Base-by-base conservation (phyloP, 441 rosid species). In the Geranium incanum region DNA sequence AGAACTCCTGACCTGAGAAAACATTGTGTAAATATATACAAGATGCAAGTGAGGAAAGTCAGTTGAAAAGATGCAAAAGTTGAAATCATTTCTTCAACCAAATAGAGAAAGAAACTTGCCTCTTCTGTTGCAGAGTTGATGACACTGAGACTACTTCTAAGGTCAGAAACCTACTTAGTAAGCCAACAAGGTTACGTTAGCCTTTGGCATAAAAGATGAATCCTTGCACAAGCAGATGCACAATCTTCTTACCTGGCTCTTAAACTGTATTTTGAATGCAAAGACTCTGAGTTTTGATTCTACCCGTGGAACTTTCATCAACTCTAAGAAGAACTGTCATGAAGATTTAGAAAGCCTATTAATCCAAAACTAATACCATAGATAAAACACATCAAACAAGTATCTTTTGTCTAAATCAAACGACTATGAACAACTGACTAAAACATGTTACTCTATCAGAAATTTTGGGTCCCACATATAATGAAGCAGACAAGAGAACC, bases 271-370 rank as follows among this genome's bases (percentile, higher is more conserved):
- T 83, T 92, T 95, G 85, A 84, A 95, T 11, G 93, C 88, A 79
- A 90, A 90, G 74, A 92, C 97, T 79, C 99, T 87, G 70, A 92
- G 85, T 86, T 95, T 95, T 59, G 93, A 87, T 82, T 95, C 97
- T 21, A 88, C 90, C 52, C 97, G 90, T 55, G 97, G 97, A 71
- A 88, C 97, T 84, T 92, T 89, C 86, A 92, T 89, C 85, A 92
- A 73, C 81, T 95, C 97, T 68, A 92, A 73, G 86, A 95, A 95
- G 84, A 88, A 92, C 99, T 95, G 86, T 67, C 77, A 80, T 69
- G 68, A 75, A 81, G 73, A 78, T 15, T 37, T 68, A 71, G 33
- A 18, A 23, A 72, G 69, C 69, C 71, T 65, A 39, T 70, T 71
- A 76, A 60, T 18, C 65, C 13, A 60, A 19, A 60, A 60, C 65